Conservation (phyloP, 1,139 yeast species). For the Blastobotrys arbuscula region DNA sequence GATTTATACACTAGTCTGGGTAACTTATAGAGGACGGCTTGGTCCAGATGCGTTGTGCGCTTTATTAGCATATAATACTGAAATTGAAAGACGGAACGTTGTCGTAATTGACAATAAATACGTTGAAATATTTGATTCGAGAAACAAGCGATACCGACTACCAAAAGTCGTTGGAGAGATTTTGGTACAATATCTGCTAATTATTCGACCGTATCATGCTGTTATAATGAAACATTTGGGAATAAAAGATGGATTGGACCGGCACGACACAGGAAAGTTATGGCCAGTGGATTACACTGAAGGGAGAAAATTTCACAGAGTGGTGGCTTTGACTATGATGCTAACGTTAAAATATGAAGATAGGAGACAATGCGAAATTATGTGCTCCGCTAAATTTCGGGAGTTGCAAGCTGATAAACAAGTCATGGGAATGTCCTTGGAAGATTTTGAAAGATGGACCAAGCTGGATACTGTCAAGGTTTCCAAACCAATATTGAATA, state of each 20-base stretch:
- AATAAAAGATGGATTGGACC: neutral
- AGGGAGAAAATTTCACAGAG: neutral
- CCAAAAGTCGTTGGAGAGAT: conserved; percentile 5
- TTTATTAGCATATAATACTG: conserved; percentile 1
- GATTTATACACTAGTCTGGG: neutral
- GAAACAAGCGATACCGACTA: neutral
- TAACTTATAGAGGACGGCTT: neutral
- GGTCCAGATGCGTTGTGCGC: neutral
- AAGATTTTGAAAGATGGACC: neutral
- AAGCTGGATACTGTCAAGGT: neutral
- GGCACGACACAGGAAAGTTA: neutral
- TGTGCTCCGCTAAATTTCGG: neutral
- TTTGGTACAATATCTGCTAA: neutral
- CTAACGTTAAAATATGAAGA: neutral
- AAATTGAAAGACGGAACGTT: neutral
- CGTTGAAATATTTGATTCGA: neutral
- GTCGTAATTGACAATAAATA: neutral
- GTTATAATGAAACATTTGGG: neutral
- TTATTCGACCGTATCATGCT: conserved; percentile 1
- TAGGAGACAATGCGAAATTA: neutral
- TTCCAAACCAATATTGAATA: neutral
- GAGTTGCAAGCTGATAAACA: neutral
- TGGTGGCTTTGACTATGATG: neutral
- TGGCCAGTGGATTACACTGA: neutral
- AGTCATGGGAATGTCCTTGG: neutral